A percentile compares a stretch with the other conserved stretches of the same genome.
These are phyloP conservation scores for Petrea volubilis DNA, from an alignment of 257 asterid species.

Conservation along the genomic window DNA sequence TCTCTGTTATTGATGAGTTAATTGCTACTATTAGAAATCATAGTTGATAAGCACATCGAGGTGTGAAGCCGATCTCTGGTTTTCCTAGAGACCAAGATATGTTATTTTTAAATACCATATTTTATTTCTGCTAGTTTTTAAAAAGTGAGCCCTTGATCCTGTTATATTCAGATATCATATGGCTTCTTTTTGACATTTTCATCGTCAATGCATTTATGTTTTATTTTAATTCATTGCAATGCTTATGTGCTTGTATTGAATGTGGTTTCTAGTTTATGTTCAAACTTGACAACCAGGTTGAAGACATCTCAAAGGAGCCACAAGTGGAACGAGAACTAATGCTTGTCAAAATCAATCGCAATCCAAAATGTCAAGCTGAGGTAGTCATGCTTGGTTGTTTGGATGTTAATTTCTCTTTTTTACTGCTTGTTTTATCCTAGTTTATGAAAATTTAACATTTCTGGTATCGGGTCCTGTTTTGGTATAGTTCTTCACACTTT, in stretches of 20 bases:
- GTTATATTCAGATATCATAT: background rate
- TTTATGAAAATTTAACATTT: background rate
- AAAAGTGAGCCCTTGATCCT: background rate
- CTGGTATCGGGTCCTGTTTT: background rate
- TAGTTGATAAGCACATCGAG: background rate
- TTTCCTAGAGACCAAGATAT: conserved; percentile 1
- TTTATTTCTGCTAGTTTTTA: background rate
- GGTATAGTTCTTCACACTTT: background rate
- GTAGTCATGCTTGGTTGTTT: conserved; percentile 35
- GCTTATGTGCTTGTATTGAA: conserved; percentile 6
- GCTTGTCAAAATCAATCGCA: conserved; percentile 89
- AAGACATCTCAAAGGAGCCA: conserved; percentile 85
- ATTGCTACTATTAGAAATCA: background rate
- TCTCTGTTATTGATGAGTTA: background rate
- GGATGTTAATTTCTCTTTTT: background rate
- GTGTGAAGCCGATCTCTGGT: background rate
- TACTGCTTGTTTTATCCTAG: background rate
- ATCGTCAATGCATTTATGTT: conserved; percentile 3
- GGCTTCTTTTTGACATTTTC: background rate
- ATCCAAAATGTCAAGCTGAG: conserved; percentile 78
- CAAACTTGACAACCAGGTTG: conserved; percentile 59
- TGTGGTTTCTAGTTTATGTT: conserved; percentile 15
- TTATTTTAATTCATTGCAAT: background rate
- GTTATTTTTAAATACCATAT: background rate
- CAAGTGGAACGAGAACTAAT: conserved; percentile 97